A percentile compares a stretch with the other conserved stretches of the same genome.
Evolutionary conservation across 805 yeast genomes (phyloP).

Genomic region (Sungouiozyma ichnusensis): DNA sequence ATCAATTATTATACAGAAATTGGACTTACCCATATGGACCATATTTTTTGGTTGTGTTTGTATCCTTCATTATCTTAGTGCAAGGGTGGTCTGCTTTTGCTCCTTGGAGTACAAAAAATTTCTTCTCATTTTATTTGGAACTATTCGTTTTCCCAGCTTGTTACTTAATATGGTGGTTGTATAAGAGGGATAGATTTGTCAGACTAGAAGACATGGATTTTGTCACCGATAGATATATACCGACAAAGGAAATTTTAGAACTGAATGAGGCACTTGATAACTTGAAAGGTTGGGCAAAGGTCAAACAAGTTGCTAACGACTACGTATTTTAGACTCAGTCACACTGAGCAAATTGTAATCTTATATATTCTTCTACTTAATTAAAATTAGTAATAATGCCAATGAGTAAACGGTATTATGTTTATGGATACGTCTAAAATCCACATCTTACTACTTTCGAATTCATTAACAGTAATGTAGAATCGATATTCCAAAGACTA

Average conservation of each 20-base stretch:
- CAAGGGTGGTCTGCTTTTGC: slow-evolving; percentile 45
- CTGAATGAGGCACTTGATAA: slow-evolving; percentile 31
- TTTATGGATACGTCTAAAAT: too few relatives aligned
- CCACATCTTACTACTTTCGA: too few relatives aligned
- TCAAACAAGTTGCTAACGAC: slow-evolving; percentile 23
- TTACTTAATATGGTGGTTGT: slow-evolving; percentile 34
- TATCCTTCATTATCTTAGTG: slow-evolving; percentile 36
- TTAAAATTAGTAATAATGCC: too few relatives aligned
- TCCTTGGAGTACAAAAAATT: slow-evolving; percentile 34
- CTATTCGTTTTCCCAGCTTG: slow-evolving; percentile 38
- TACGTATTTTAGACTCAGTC: slow-evolving; percentile 8
- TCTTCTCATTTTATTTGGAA: slow-evolving; percentile 39
- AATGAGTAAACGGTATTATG: too few relatives aligned
- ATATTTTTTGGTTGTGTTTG: slow-evolving; percentile 35
- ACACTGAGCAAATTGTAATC: not conserved
- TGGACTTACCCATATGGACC: slow-evolving; percentile 47
- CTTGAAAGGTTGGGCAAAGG: slow-evolving; percentile 36
- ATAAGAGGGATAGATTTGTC: slow-evolving; percentile 34
- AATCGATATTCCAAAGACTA: too few relatives aligned
- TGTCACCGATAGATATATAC: slow-evolving; percentile 40
- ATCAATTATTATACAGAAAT: slow-evolving; percentile 34
- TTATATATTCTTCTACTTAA: not conserved
- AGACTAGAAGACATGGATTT: slow-evolving; percentile 42
- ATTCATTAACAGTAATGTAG: too few relatives aligned
- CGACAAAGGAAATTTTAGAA: slow-evolving; percentile 38